These are phyloP conservation scores for Teratosphaeria nubilosa DNA, from an alignment of 2,329 filamentous ascomycete genomes.

Conservation along the genomic window DNA sequence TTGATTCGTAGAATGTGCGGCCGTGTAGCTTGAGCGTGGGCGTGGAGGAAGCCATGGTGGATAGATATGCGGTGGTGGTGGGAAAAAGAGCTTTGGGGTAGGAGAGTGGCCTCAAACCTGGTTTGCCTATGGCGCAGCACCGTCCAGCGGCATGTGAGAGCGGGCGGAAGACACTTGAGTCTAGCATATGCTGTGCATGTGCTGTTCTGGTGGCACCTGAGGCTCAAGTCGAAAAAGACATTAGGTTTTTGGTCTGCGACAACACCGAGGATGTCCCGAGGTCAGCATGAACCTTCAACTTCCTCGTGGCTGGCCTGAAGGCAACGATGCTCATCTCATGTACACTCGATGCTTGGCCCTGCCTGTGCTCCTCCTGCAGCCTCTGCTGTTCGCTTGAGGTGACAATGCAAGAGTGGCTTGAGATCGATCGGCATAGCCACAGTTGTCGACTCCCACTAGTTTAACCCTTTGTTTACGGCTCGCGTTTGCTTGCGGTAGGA, in stretches of 20 bases:
- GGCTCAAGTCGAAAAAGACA: not conserved
- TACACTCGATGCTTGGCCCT: too few relatives aligned
- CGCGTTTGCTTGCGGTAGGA: too few relatives aligned
- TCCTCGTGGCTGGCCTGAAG: too few relatives aligned
- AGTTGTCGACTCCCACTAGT: not conserved
- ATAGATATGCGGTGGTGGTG: not conserved
- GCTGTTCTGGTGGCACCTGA: not conserved
- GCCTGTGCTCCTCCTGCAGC: too few relatives aligned
- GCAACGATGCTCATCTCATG: too few relatives aligned
- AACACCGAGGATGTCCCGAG: not conserved
- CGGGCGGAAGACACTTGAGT: not conserved
- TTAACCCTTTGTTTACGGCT: not conserved
- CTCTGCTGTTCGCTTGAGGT: not conserved
- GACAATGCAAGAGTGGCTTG: not conserved
- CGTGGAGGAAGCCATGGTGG: slow-evolving; percentile 13
- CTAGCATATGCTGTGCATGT: not conserved
- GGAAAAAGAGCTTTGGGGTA: not conserved
- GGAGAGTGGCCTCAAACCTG: not conserved
- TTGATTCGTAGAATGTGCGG: slow-evolving; percentile 85
- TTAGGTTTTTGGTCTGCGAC: too few relatives aligned
- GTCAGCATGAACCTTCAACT: too few relatives aligned
- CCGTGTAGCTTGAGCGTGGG: slow-evolving; percentile 39
- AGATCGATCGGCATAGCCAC: not conserved
- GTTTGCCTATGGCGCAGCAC: not conserved
- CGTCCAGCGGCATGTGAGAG: not conserved